Conservation (phyloP, 2,329 filamentous ascomycete species). For the Colletotrichum sp. region DNA sequence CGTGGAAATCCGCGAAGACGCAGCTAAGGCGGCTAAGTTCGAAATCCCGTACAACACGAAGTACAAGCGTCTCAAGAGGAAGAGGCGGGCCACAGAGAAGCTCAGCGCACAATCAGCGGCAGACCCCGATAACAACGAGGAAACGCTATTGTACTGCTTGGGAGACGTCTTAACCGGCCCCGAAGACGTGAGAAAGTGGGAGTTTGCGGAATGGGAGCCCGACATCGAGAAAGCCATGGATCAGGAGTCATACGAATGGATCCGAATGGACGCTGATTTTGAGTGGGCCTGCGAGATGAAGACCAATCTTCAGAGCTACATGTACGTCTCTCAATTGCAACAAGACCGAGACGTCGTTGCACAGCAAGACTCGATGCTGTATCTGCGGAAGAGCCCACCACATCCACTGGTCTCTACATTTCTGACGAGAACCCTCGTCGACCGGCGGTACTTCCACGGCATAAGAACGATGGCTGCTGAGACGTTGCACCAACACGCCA, state of each 20-base stretch:
- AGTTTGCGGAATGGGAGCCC: constrained; percentile 84
- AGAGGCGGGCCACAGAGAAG: constrained; percentile 50
- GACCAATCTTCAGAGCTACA: constrained; percentile 86
- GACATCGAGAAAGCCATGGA: constrained; percentile 93
- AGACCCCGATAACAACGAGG: constrained; percentile 68
- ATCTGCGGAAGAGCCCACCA: constrained; percentile 68
- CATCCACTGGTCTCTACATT: constrained; percentile 89
- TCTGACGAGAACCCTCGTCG: constrained; percentile 86
- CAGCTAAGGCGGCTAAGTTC: constrained; percentile 76
- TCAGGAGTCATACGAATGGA: constrained; percentile 97
- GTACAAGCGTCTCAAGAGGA: constrained; percentile 93
- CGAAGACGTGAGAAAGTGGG: constrained; percentile 85
- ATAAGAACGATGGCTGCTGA: constrained; percentile 86
- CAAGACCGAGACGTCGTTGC: constrained; percentile 97
- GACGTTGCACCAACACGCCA: constrained; percentile 78
- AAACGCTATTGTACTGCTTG: constrained; percentile 86
- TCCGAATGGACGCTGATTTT: constrained; percentile 96
- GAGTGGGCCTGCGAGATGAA: constrained; percentile 94
- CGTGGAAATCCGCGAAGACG: constrained; percentile 88
- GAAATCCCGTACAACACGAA: constrained; percentile 99
- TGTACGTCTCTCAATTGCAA: constrained; percentile 97
- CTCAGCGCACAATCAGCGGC: constrained; percentile 63
- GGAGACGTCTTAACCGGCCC: constrained; percentile 87
- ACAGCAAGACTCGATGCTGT: constrained; percentile 78
- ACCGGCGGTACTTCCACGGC: constrained; percentile 90